These are phyloP conservation scores for Ustilago cynodontis DNA, from an alignment of 1,284 basidiomycete species.

Conservation along the genomic window DNA sequence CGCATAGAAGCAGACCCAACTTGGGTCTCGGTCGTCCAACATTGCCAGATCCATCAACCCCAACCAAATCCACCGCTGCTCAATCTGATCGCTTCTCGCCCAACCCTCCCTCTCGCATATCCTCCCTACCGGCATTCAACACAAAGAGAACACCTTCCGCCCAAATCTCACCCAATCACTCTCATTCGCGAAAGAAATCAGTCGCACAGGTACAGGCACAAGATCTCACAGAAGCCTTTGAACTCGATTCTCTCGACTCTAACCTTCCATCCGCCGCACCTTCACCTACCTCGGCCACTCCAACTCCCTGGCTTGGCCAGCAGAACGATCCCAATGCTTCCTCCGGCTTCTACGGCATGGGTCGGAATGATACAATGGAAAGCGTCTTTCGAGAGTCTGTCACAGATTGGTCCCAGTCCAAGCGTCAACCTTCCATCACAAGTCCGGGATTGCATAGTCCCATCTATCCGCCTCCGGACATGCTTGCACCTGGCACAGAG, in stretches of 20 bases:
- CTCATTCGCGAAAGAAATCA: conserved; percentile 66
- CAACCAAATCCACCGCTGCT: conserved; percentile 6
- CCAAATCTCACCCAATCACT: conserved; percentile 52
- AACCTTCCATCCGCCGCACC: conserved; percentile 9
- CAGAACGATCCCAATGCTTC: conserved; percentile 9
- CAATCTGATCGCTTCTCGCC: conserved; percentile 26
- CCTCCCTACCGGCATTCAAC: conserved; percentile 23
- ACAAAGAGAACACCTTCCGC: conserved; percentile 27
- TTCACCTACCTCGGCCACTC: conserved; percentile 8
- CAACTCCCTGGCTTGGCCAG: conserved; percentile 17
- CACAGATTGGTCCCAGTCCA: conserved; percentile 57
- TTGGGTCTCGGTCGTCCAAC: conserved; percentile 28
- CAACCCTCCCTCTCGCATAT: conserved; percentile 25
- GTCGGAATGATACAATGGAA: conserved; percentile 70
- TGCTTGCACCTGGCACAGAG: conserved; percentile 73
- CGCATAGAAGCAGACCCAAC: conserved; percentile 7
- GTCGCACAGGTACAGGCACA: conserved; percentile 62
- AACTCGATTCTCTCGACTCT: conserved; percentile 39
- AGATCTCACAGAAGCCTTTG: conserved; percentile 64
- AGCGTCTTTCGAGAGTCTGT: conserved; percentile 68
- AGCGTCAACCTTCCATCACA: conserved; percentile 11
- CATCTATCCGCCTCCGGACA: conserved; percentile 43
- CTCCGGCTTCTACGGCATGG: conserved; percentile 61
- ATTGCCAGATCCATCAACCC: neutral
- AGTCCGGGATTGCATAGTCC: conserved; percentile 32